Evolutionary conservation across 2,329 filamentous ascomycete species (phyloP), one percentile per base, ranked within the genome.

Genomic region (Malbranchea zuffiana): DNA sequence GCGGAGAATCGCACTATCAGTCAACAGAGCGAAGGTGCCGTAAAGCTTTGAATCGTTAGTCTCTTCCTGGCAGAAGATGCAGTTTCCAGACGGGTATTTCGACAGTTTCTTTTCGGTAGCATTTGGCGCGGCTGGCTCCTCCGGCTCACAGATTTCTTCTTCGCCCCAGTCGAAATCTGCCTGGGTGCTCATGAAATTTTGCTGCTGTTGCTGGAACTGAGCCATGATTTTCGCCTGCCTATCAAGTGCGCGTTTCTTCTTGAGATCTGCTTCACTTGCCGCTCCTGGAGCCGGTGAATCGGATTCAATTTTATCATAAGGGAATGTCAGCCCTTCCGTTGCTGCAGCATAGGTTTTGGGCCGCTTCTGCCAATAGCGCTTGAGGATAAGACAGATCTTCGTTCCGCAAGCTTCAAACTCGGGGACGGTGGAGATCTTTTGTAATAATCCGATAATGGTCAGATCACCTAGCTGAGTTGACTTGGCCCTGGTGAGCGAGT

Each of bases 171-270:
- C 82, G 42, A 94, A 74, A 27, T 78, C 71, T n/a, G 75, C 80
- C 57, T 95, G 87, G 46, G 80, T 90, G 39, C 84, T 81, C 63
- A 98, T 66, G 61, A 98, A 98, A 50, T 77, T 90, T 61, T 92
- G 88, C 56, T 96, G 92, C 54, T 98, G 88, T 54, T 94, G 82
- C 56, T 96, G 90, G 61, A 98, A 95, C 54, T 95, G 86, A 1
- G 87, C 90, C 87, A 98, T 95, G 20, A 98, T 85, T 52, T 78
- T 82, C 2, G 87, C 87, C 59, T 96, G 87, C 15, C 90, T 77
- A 49, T 86, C 88, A 26, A 87, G 63, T 0, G 90, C 90, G 35
- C 88, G 83, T 59, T 82, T 82, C 68, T 95, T 98, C 66, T 88
- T 94, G 43, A 76, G 67, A 57, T 88, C 82, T 11, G 75, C 73